Conservation (phyloP, 1,284 basidiomycete genomes). For the Wolfiporia cocos region DNA sequence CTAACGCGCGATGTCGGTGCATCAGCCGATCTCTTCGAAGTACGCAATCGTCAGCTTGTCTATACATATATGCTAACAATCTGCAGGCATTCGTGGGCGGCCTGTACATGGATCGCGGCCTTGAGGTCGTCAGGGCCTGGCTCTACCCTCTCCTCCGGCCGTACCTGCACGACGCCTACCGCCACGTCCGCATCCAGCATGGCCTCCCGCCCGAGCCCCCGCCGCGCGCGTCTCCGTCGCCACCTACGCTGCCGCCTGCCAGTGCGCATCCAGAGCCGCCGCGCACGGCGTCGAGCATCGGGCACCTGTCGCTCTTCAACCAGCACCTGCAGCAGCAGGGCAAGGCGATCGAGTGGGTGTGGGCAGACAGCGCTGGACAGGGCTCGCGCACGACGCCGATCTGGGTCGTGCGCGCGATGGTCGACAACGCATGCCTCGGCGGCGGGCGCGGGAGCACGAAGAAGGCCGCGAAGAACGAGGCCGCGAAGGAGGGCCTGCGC, state of each 20-base stretch:
- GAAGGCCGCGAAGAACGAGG: conserved; percentile 66
- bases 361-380: conserved; percentile 38
- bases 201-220: conserved; percentile 40
- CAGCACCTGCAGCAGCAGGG: conserved; percentile 57
- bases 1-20: background rate
- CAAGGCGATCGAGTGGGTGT: conserved; percentile 62
- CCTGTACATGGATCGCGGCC: conserved; percentile 60
- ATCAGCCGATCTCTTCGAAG: conserved; percentile 75
- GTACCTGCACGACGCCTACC: conserved; percentile 56
- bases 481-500: conserved; percentile 30
- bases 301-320: conserved; percentile 73
- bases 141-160: conserved; percentile 54
- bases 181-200: conserved; percentile 54
- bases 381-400: conserved; percentile 59
- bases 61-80: too few species aligned
- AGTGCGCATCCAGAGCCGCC: conserved; percentile 12
- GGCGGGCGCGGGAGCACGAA: conserved; percentile 63
- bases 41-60: too few species aligned
- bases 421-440: conserved; percentile 53
- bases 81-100: conserved; percentile 71
- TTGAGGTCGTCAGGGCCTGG: conserved; percentile 50
- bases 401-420: conserved; percentile 59
- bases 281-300: conserved; percentile 30
- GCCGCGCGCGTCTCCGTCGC: conserved; percentile 12
- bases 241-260: conserved; percentile 9